Base-by-base conservation (phyloP, 306 rosid genomes). In the Sechiopsis laciniata region DNA sequence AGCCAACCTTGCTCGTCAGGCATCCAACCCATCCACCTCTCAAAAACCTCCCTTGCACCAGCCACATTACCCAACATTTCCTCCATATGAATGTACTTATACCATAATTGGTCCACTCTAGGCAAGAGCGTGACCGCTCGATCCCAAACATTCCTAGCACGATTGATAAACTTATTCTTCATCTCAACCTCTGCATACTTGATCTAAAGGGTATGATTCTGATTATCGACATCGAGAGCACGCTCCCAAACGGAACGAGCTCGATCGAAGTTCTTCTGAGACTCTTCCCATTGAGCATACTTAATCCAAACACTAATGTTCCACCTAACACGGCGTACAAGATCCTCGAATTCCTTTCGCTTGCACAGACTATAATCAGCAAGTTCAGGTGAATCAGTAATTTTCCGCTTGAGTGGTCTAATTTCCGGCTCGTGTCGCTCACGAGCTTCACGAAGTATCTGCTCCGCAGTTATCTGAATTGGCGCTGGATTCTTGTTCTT, bases 21-120 rank as follows among this genome's bases (percentile, higher is more conserved):
- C 88, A 78, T 83, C 97, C 97, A 93, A 29, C 80, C 78, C 98
- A 93, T 93, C 98, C 98, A 93, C 67, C 97, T 63, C 84, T 93
- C 96, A 10, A 88, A 93, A 60, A 93, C 79, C 71, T 90, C 89
- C 57, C 98, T 78, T 0, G 98, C 98, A 4, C 97, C 92, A 10
- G 94, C 94, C 1, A 88, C 90, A 73, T 90, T 88, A 48, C 93
- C 90, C 2, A 90, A 83, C 81, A 88, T 80, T 83, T 92, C 96
- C 79, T 92, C 97, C 97, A 90, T 92, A 80, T 90, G 97, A 26
- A 92, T 88, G 73, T 92, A 92, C 83, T 92, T 92, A 74, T 92
- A 88, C 97, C 96, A 90, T 7, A 92, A 55, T 79, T 90, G 97
- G 58, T 92, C 96, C 14, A 85, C 88, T 63, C 97, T 78, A 0